Percentiles rank a stretch among this genome's conserved stretches.
Conservation (phyloP, 1,284 basidiomycete species). For the Veloboletus limbatus region DNA sequence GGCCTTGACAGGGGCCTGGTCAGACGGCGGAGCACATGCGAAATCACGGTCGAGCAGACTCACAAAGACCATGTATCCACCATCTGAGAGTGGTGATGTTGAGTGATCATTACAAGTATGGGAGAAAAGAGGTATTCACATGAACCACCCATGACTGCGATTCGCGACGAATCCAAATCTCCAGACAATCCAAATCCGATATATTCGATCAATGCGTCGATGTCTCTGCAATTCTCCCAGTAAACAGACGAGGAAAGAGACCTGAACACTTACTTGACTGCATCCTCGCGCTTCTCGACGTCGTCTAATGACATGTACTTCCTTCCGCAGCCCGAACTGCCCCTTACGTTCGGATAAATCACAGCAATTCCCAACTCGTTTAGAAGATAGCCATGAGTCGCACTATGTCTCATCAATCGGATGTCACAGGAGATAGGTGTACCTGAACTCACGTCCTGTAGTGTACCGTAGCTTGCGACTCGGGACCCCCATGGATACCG, state of each 20-base stretch:
- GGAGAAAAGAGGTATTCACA: slow-evolving; percentile 22
- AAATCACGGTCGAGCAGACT: slow-evolving; percentile 6
- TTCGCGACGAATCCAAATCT: slow-evolving; percentile 31
- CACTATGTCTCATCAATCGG: slow-evolving; percentile 20
- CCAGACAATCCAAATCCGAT: slow-evolving; percentile 27
- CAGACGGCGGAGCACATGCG: slow-evolving; percentile 1
- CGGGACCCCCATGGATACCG: slow-evolving; percentile 38
- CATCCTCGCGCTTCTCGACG: slow-evolving; percentile 39
- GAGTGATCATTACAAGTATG: background rate
- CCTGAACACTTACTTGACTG: slow-evolving; percentile 32
- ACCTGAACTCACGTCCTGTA: slow-evolving; percentile 28
- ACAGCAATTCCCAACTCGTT: slow-evolving; percentile 37
- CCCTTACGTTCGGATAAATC: slow-evolving; percentile 40
- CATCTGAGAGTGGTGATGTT: slow-evolving; percentile 22
- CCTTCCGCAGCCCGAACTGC: slow-evolving; percentile 39
- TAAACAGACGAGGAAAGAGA: slow-evolving; percentile 2
- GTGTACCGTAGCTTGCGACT: slow-evolving; percentile 34
- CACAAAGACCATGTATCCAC: slow-evolving; percentile 39
- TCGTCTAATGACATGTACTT: slow-evolving; percentile 37
- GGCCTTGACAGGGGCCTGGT: slow-evolving; percentile 22
- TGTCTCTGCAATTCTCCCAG: slow-evolving; percentile 28
- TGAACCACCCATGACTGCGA: slow-evolving; percentile 40
- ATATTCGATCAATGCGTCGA: slow-evolving; percentile 33
- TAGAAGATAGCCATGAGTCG: slow-evolving; percentile 36
- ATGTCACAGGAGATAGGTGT: background rate